Evolutionary conservation across 352 stramenopile genomes (phyloP).

Genomic region (Albugo laibachii): DNA sequence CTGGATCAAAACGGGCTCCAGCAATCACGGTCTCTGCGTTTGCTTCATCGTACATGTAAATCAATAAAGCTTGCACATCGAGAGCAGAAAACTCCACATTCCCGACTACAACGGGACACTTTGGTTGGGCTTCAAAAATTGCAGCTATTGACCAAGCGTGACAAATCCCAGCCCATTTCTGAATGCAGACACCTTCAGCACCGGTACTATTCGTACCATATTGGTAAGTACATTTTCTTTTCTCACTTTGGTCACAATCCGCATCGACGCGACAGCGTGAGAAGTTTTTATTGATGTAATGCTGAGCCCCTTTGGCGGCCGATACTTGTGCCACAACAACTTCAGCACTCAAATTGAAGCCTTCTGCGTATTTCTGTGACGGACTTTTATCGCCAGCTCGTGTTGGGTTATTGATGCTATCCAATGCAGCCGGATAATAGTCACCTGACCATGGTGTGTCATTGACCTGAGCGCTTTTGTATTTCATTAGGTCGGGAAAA

Average conservation of each 20-base stretch:
- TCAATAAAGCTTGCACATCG: conserved; percentile 10
- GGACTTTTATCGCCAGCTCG: background rate
- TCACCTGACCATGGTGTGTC: background rate
- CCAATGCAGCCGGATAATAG: conserved; percentile 5
- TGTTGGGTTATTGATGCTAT: conserved; percentile 8
- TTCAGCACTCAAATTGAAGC: conserved; percentile 3
- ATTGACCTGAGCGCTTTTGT: background rate
- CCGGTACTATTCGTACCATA: background rate
- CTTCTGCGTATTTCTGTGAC: conserved; percentile 10
- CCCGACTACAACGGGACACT: conserved; percentile 5
- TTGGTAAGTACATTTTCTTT: background rate
- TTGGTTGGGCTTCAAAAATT: background rate
- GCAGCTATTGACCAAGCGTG: conserved; percentile 9
- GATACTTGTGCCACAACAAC: conserved; percentile 7
- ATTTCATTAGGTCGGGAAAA: background rate
- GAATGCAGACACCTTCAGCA: conserved; percentile 2
- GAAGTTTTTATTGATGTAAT: too few species aligned
- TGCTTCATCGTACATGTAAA: conserved; percentile 9
- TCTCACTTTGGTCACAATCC: background rate
- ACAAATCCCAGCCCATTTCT: conserved; percentile 9
- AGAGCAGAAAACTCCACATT: conserved; percentile 10
- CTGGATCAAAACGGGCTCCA: conserved; percentile 6
- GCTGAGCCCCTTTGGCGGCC: background rate
- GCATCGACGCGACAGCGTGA: background rate
- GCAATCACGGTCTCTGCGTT: conserved; percentile 4